Evolutionary conservation across 2,329 filamentous ascomycete species (phyloP).

Genomic region (Colletotrichum zoysiae): DNA sequence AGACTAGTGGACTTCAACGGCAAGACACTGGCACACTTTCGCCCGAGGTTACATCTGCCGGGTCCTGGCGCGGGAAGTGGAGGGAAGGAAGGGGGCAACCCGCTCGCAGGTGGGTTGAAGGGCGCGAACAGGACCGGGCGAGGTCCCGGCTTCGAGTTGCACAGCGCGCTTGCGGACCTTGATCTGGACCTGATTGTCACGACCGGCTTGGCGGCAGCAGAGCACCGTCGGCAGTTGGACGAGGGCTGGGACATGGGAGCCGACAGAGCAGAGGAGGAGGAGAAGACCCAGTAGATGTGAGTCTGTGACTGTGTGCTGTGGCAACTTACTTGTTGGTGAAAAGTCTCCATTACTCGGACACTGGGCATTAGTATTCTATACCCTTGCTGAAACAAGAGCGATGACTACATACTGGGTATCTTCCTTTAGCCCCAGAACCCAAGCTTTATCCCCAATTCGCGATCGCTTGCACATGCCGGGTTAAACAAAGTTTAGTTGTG

Average conservation of each 20-base stretch:
- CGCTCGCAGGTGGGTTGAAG: not conserved
- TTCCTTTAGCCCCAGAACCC: not conserved
- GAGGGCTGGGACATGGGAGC: slow-evolving; percentile 26
- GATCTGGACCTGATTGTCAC: slow-evolving; percentile 38
- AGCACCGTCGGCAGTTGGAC: slow-evolving; percentile 38
- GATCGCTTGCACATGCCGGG: slow-evolving; percentile 19
- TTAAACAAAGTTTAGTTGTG: not conserved
- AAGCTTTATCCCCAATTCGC: not conserved
- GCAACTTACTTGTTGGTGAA: not conserved
- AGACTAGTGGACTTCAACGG: slow-evolving; percentile 40
- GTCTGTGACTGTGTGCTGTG: not conserved
- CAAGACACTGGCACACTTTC: slow-evolving; percentile 25
- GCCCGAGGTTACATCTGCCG: slow-evolving; percentile 20
- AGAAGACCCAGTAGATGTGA: not conserved
- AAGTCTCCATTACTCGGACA: slow-evolving; percentile 22
- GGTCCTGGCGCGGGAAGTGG: not conserved
- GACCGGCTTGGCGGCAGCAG: slow-evolving; percentile 40
- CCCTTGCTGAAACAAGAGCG: slow-evolving; percentile 25
- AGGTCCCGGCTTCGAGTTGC: slow-evolving; percentile 36
- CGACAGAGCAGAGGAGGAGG: not conserved
- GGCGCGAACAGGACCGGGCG: not conserved
- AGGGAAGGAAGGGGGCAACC: not conserved
- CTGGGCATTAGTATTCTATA: not conserved
- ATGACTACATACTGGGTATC: slow-evolving; percentile 6
- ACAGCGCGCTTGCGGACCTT: slow-evolving; percentile 33